Conservation (phyloP, 2,329 filamentous ascomycete genomes). For the Graphium sp. region DNA sequence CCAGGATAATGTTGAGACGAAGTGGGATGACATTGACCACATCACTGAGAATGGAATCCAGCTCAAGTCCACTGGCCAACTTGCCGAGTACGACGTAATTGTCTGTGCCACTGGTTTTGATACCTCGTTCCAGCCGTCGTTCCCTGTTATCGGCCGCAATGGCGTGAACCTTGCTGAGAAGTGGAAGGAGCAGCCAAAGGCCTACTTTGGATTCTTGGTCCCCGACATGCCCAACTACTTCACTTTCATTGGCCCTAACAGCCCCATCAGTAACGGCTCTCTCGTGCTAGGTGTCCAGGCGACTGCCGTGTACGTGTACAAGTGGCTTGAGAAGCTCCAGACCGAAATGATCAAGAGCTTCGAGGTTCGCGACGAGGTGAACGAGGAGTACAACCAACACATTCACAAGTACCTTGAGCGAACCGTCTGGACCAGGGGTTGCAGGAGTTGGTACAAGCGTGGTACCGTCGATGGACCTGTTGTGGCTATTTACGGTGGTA, state of each 20-base stretch:
- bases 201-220: slow-evolving; percentile 46
- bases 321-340: slow-evolving; percentile 48
- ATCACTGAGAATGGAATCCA: slow-evolving; percentile 44
- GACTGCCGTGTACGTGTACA: slow-evolving; percentile 48
- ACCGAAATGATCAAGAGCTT: slow-evolving; percentile 50
- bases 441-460: slow-evolving; percentile 58
- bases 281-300: slow-evolving; percentile 51
- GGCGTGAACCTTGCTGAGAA: slow-evolving; percentile 33
- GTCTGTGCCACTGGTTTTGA: slow-evolving; percentile 56
- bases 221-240: slow-evolving; percentile 53
- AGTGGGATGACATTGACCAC: slow-evolving; percentile 35
- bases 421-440: slow-evolving; percentile 42
- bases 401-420: slow-evolving; percentile 34
- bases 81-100: slow-evolving; percentile 42
- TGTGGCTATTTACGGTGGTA: slow-evolving; percentile 55
- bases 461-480: slow-evolving; percentile 43
- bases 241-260: slow-evolving; percentile 44
- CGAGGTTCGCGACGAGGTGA: slow-evolving; percentile 34
- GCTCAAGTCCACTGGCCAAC: slow-evolving; percentile 31
- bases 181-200: slow-evolving; percentile 47
- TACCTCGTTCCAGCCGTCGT: slow-evolving; percentile 37
- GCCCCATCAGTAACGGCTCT: slow-evolving; percentile 42
- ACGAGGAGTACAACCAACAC: slow-evolving; percentile 48
- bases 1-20: slow-evolving; percentile 42
- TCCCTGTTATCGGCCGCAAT: slow-evolving; percentile 34